phyloP scores from a whole-genome alignment of 495 filamentous ascomycete species.

The Cenococcum geophilum region DNA sequence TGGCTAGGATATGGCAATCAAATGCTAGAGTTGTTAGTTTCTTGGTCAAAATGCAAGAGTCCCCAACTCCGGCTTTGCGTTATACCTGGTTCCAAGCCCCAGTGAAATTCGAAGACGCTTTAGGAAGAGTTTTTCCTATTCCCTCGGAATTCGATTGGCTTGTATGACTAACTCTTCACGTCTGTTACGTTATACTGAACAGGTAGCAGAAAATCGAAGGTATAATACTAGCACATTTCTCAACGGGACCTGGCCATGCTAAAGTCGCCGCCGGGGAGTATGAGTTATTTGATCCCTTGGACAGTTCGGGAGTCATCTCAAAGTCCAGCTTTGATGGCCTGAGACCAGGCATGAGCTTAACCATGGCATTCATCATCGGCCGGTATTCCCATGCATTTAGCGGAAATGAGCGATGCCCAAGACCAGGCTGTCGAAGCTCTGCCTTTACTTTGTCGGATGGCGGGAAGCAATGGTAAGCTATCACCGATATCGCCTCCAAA shows the following conservation, averaged over 20 bases:
- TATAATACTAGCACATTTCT: not conserved
- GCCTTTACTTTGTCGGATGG: not conserved
- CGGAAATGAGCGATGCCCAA: not conserved
- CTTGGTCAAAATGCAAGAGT: not conserved
- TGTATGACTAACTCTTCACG: not conserved
- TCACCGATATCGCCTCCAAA: not conserved
- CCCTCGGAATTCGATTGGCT: constrained; percentile 10
- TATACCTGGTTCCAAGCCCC: constrained; percentile 12
- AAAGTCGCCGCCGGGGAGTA: not conserved
- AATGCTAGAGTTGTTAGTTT: not conserved
- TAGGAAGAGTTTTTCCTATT: constrained; percentile 7
- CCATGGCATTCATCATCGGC: not conserved
- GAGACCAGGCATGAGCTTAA: not conserved
- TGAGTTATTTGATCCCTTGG: not conserved
- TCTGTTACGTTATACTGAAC: not conserved
- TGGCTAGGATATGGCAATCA: not conserved
- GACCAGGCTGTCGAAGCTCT: not conserved
- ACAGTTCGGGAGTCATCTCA: not conserved
- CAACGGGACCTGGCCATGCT: not conserved
- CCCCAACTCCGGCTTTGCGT: not conserved
- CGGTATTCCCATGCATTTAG: not conserved
- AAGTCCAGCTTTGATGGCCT: not conserved
- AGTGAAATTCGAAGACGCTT: constrained; percentile 4
- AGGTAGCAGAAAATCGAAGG: not conserved
- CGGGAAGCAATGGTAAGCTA: not conserved